Evolutionary conservation across 345 rosid genomes (phyloP), one percentile per base, ranked within the genome.

Genomic region (Boechera stricta): DNA sequence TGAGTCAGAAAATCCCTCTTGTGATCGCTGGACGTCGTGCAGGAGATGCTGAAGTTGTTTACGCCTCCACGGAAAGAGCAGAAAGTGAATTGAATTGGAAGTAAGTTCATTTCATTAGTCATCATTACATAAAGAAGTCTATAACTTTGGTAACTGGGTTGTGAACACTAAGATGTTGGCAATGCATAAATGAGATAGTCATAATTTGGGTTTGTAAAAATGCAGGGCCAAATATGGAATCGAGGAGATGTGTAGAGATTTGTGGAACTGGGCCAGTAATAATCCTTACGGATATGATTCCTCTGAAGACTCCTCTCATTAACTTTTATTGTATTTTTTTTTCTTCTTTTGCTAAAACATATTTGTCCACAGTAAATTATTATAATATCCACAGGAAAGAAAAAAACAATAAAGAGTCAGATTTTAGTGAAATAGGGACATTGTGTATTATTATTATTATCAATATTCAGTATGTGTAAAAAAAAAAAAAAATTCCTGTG

Each of bases 191-290:
- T 33, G 54, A 1, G n/a, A 9, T 65, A 35, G 13, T 65, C 5
- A 28, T 28, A 28, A 35, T 33, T 36, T 48, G 10, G 48, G 11
- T 63, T 13, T 54, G 54, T 72, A 10, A 77, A 39, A 77, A 62
- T 57, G 77, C 91, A 95, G 99, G 85, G 89, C 98, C 7, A 91
- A 87, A 52, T 89, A 80, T 26, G 96, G 92, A 13, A 80, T 92
- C 3, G 96, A 87, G 38, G 98, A 95, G 72, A 92, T 95, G 99
- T 95, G 99, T 73, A 83, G 91, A 69, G 99, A 92, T 79, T 90
- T 86, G 47, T 92, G 98, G 98, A 89, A 90, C 76, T 92, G 99
- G 97, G 96, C 98, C 0, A 86, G 92, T 86, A 88, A 95, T 79
- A 91, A 95, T 73, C 98, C 98, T 6, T 87, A 89, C 45, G 99